A percentile compares a stretch with the other conserved stretches of the same genome.
Conservation (phyloP, 345 rosid genomes). For the Syzygium oleosum region DNA sequence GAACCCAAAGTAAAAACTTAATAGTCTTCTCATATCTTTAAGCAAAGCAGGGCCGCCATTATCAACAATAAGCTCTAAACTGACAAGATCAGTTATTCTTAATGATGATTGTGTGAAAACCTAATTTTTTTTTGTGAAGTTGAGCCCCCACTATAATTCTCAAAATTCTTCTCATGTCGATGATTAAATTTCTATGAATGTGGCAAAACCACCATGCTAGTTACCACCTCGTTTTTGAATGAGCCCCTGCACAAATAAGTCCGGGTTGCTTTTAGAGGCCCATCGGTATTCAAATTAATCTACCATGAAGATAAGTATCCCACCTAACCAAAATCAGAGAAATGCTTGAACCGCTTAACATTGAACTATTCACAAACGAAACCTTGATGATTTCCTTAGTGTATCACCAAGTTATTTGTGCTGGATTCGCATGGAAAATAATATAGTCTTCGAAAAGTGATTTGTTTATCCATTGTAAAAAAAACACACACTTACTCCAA, state of each 20-base stretch:
- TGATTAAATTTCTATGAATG: fast-evolving
- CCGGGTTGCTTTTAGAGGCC: fast-evolving
- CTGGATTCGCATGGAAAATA: neutral
- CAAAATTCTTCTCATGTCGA: fast-evolving
- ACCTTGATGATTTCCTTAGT: fast-evolving
- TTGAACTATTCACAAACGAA: fast-evolving
- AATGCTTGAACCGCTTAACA: fast-evolving
- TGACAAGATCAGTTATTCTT: neutral
- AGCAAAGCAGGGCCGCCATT: fast-evolving
- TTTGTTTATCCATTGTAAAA: neutral
- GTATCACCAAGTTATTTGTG: fast-evolving
- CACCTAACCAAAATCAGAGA: fast-evolving
- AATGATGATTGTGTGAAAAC: neutral
- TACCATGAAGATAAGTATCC: fast-evolving
- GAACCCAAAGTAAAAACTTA: neutral
- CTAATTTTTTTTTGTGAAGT: neutral
- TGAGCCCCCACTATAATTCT: fast-evolving
- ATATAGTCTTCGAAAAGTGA: neutral
- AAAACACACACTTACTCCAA: neutral
- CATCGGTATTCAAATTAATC: fast-evolving
- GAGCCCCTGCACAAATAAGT: fast-evolving
- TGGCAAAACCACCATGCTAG: fast-evolving
- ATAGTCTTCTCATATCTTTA: fast-evolving
- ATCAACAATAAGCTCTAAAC: neutral
- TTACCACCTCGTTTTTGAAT: neutral